Conservation (phyloP, 2,329 filamentous ascomycete genomes). For the Cryphonectria carpinicola region DNA sequence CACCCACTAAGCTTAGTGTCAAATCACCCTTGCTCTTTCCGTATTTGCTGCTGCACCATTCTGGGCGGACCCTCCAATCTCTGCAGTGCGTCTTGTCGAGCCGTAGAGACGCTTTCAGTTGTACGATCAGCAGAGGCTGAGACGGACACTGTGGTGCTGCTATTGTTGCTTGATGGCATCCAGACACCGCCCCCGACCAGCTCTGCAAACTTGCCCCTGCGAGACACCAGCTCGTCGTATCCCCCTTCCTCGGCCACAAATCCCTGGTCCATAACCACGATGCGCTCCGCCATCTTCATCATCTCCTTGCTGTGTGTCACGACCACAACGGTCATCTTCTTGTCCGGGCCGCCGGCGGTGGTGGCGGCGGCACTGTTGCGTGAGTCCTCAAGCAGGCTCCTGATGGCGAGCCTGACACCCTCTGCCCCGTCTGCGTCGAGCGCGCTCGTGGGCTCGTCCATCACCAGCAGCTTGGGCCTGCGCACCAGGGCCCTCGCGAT, state of each 20-base stretch:
- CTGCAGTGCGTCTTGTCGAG: slow-evolving; percentile 13
- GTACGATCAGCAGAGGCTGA: not conserved
- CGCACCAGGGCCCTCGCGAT: slow-evolving; percentile 80
- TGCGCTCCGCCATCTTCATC: slow-evolving; percentile 78
- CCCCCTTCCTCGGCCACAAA: slow-evolving; percentile 68
- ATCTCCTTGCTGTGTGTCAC: slow-evolving; percentile 84
- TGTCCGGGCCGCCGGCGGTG: slow-evolving; percentile 34
- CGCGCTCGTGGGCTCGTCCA: slow-evolving; percentile 87
- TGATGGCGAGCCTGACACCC: slow-evolving; percentile 66
- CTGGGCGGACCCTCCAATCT: slow-evolving; percentile 6
- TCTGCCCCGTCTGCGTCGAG: slow-evolving; percentile 73
- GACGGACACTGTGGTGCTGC: not conserved
- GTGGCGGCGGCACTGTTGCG: slow-evolving; percentile 22
- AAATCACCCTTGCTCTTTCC: not conserved
- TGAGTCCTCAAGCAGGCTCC: slow-evolving; percentile 48
- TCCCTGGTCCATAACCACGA: slow-evolving; percentile 73
- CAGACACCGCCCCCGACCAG: slow-evolving; percentile 45
- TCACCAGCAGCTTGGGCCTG: slow-evolving; percentile 70
- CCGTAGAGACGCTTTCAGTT: slow-evolving; percentile 1
- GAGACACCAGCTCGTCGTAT: slow-evolving; percentile 62
- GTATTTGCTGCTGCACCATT: not conserved
- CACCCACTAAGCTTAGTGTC: not conserved
- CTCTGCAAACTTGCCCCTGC: slow-evolving; percentile 51
- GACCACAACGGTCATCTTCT: slow-evolving; percentile 71
- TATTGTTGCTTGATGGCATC: slow-evolving; percentile 18